Conservation (phyloP, 768 basidiomycete species). For the Russula abietina region DNA sequence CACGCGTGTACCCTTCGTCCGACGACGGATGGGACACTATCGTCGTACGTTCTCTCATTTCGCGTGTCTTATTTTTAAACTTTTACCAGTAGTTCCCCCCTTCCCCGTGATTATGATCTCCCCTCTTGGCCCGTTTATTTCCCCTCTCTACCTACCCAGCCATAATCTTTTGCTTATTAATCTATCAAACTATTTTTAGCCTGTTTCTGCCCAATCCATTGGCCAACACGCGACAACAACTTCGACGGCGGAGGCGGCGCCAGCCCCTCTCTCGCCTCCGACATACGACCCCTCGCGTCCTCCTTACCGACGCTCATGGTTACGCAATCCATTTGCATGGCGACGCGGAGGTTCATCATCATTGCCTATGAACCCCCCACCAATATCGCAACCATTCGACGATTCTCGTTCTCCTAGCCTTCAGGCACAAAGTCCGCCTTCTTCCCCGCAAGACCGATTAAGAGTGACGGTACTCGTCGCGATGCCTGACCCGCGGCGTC, state of each 20-base stretch:
- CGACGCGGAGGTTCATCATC: not conserved
- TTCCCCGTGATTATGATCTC: not conserved
- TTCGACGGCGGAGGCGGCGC: not conserved
- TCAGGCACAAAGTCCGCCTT: not conserved
- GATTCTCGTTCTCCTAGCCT: not conserved
- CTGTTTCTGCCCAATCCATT: slow-evolving; percentile 15
- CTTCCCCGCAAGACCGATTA: slow-evolving; percentile 24
- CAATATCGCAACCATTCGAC: not conserved
- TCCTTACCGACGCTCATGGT: not conserved
- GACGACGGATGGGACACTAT: slow-evolving; percentile 41
- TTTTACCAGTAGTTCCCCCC: too few relatives aligned
- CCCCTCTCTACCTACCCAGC: not conserved
- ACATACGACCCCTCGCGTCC: not conserved
- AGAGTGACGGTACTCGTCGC: slow-evolving; percentile 53
- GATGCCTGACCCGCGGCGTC: slow-evolving; percentile 43
- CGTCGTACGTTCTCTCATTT: slow-evolving; percentile 37
- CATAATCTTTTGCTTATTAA: not conserved
- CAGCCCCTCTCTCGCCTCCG: not conserved
- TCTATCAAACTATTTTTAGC: slow-evolving; percentile 6
- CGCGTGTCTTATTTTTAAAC: not conserved
- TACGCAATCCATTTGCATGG: slow-evolving; percentile 14
- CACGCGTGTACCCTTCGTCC: slow-evolving; percentile 35
- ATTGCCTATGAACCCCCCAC: not conserved
- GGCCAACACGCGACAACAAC: not conserved
- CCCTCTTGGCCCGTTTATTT: not conserved